Evolutionary conservation across 768 basidiomycete genomes (phyloP), one percentile per base, ranked within the genome.

Genomic region (Boletales sp.): DNA sequence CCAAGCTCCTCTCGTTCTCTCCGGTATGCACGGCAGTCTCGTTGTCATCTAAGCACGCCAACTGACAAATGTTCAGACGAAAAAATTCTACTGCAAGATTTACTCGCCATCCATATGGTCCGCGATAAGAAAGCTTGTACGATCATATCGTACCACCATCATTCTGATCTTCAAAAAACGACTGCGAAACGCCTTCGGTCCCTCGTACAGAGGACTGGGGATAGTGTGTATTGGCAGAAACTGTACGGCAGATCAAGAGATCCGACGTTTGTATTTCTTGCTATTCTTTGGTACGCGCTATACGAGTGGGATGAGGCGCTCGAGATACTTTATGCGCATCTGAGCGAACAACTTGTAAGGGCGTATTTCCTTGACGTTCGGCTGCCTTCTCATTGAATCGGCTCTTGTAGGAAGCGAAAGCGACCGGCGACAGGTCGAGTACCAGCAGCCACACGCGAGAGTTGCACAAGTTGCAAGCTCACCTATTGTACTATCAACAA

Each of bases 261-360:
- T 43, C 65, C 69, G 1, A 70, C 68, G 0, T 60, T 71, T 19
- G 45, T 70, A 10, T 63, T 69, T 18, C 61, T 71, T 19, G 69
- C 75, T 40, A 63, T 77, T 8, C 60, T 83, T 18, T 83, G 82
- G 82, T 81, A 81, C 47, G 74, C 79, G 1, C 57, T 82, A 24
- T 83, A 83, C 56, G 74, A 80, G 1, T 83, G 82, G 80, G 82
- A 83, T 44, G 79, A 84, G 59, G 66, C 79, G 0, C 68, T 82
- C 21, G 81, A 82, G 55, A 63, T 66, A 10, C 56, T 83, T 32
- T 81, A 81, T 48, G 52, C 55, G 11, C 77, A 83, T 55, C 73
- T 83, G 21, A 76, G 72, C 49, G 69, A 52, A 32, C 31, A 38
- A 48, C 64, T 84, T 63, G 80, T 81, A 59, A 41, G 62, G 4